phyloP scores from a whole-genome alignment of 2,329 filamentous ascomycete genomes.

The Paecilomyces sp. region DNA sequence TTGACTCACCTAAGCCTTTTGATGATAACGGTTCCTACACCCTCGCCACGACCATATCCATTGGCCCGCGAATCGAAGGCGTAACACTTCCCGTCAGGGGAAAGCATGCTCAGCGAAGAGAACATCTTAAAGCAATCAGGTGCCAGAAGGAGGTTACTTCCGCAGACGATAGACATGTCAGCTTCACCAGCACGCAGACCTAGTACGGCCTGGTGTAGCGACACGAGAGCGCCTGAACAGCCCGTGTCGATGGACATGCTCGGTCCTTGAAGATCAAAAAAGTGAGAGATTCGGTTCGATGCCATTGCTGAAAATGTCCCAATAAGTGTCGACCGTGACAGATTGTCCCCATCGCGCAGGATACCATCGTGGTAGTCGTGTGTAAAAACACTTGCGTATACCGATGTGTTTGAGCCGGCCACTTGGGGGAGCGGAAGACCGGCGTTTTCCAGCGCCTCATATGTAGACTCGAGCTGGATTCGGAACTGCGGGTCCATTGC shows the following conservation, averaged over 20 bases:
- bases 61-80: slow-evolving; percentile 9
- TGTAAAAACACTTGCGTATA: slow-evolving; percentile 1
- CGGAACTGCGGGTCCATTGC: slow-evolving; percentile 5
- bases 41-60: slow-evolving; percentile 15
- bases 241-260: slow-evolving; percentile 7
- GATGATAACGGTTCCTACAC: slow-evolving; percentile 9
- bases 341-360: background rate
- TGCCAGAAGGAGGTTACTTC: slow-evolving; percentile 3
- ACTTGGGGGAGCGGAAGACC: slow-evolving; percentile 8
- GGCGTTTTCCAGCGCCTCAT: slow-evolving; percentile 12
- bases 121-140: slow-evolving; percentile 1
- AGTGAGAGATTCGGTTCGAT: slow-evolving; percentile 5
- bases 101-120: slow-evolving; percentile 1
- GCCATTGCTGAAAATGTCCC: background rate
- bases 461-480: slow-evolving; percentile 7
- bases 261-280: slow-evolving; percentile 4
- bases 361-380: slow-evolving; percentile 3
- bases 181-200: background rate
- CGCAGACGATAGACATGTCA: slow-evolving; percentile 3
- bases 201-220: slow-evolving; percentile 3
- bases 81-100: slow-evolving; percentile 4
- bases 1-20: slow-evolving; percentile 8
- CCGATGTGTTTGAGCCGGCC: slow-evolving; percentile 1
- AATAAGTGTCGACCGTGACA: background rate
- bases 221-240: slow-evolving; percentile 5